phyloP scores from a whole-genome alignment of 495 filamentous ascomycete genomes.

The Aspergillus nanangensis region DNA sequence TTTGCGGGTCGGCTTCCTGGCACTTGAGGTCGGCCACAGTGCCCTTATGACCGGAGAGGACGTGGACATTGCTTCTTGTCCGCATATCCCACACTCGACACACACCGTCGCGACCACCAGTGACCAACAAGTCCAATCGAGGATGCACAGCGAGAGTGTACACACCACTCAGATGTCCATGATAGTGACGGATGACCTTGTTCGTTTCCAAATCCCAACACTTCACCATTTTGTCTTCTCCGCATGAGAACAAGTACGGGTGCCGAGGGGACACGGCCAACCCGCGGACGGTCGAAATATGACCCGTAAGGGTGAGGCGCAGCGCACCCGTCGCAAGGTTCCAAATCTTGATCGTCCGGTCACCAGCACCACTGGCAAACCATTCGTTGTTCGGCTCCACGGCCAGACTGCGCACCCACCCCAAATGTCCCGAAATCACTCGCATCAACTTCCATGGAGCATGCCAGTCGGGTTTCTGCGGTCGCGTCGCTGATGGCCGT shows the following conservation, averaged over 20 bases:
- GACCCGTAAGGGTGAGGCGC: slow-evolving; percentile 85
- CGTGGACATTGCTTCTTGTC: slow-evolving; percentile 90
- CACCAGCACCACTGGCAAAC: slow-evolving; percentile 95
- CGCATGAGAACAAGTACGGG: slow-evolving; percentile 96
- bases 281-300: slow-evolving; percentile 94
- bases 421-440: slow-evolving; percentile 93
- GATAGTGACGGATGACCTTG: slow-evolving; percentile 97
- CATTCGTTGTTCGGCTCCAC: slow-evolving; percentile 96
- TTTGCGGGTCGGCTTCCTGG: slow-evolving; percentile 94
- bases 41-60: slow-evolving; percentile 81
- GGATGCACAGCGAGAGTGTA: slow-evolving; percentile 90
- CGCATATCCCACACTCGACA: slow-evolving; percentile 99
- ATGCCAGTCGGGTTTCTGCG: slow-evolving; percentile 88
- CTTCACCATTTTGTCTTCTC: slow-evolving; percentile 99
- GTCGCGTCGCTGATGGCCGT: slow-evolving; percentile 62
- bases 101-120: slow-evolving; percentile 90
- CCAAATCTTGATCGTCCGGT: slow-evolving; percentile 99
- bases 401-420: slow-evolving; percentile 89
- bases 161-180: slow-evolving; percentile 94
- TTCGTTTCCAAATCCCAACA: slow-evolving; percentile 99
- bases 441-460: slow-evolving; percentile 98
- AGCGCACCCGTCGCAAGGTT: slow-evolving; percentile 82
- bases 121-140: slow-evolving; percentile 89
- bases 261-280: slow-evolving; percentile 89
- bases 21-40: slow-evolving; percentile 87